Conservation (phyloP, 1,139 yeast species). For the Tardiomyces digboiensis region DNA sequence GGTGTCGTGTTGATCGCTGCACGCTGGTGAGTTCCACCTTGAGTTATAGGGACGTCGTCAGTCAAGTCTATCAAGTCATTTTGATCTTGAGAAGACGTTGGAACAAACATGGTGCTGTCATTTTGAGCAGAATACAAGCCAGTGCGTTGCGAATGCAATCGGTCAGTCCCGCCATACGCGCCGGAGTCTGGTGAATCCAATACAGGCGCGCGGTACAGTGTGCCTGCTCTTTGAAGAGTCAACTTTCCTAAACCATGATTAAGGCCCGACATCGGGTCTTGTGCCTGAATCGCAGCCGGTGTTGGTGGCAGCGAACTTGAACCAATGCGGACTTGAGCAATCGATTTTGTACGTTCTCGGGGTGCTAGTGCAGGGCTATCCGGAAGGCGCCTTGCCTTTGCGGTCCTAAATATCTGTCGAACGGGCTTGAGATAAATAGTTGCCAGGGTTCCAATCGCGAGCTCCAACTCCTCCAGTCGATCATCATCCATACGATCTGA, state of each 20-base stretch:
- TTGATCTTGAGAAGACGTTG: background rate
- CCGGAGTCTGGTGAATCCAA: background rate
- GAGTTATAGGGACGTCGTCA: background rate
- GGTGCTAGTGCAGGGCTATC: slow-evolving; percentile 54
- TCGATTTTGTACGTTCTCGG: slow-evolving; percentile 8
- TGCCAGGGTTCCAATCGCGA: slow-evolving; percentile 74
- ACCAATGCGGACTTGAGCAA: background rate
- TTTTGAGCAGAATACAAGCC: background rate
- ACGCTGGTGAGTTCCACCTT: background rate
- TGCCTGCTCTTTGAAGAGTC: background rate
- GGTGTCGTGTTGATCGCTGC: background rate
- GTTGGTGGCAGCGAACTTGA: background rate
- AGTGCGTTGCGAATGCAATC: background rate
- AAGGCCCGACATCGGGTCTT: background rate
- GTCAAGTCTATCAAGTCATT: background rate
- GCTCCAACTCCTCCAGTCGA: slow-evolving; percentile 70
- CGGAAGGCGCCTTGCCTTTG: slow-evolving; percentile 45
- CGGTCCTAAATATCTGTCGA: slow-evolving; percentile 61
- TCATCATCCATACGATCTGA: slow-evolving; percentile 63
- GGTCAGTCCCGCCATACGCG: background rate
- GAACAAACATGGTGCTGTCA: background rate
- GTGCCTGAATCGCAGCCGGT: background rate
- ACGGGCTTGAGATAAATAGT: slow-evolving; percentile 82
- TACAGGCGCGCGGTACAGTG: background rate
- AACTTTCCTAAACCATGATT: background rate